These are phyloP conservation scores for Dianthus caryophyllus DNA, from an alignment of 148 eudicot genomes.

Conservation along the genomic window DNA sequence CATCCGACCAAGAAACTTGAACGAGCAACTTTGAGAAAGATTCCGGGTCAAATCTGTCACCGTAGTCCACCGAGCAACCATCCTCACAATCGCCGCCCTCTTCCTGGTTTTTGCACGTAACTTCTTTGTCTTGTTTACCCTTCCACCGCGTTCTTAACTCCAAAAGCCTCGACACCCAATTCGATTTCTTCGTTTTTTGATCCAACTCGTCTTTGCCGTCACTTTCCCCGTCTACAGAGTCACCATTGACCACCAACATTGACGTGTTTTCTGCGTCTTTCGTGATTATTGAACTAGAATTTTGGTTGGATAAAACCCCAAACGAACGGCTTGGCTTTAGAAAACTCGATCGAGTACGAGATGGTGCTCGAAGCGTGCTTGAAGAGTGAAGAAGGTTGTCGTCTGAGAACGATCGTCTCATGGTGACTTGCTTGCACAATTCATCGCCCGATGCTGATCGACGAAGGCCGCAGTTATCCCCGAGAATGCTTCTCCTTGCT, in stretches of 20 bases:
- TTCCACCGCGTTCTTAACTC: constrained; percentile 53
- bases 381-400: constrained; percentile 37
- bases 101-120: constrained; percentile 14
- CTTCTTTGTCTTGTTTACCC: constrained; percentile 32
- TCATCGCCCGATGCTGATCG: constrained; percentile 34
- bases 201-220: constrained; percentile 27
- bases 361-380: constrained; percentile 31
- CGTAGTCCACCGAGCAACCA: constrained; percentile 52
- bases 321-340: constrained; percentile 35
- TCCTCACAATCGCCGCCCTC: constrained; percentile 35
- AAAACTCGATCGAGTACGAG: constrained; percentile 31
- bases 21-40: constrained; percentile 45
- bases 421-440: constrained; percentile 26
- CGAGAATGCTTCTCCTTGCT: constrained; percentile 20
- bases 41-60: constrained; percentile 34
- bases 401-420: constrained; percentile 48
- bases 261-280: constrained; percentile 26
- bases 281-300: constrained; percentile 28
- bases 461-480: constrained; percentile 22
- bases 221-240: constrained; percentile 1
- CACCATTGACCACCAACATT: constrained; percentile 12
- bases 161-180: constrained; percentile 57
- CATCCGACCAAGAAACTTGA: constrained; percentile 55
- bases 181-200: constrained; percentile 32
- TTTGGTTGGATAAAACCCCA: constrained; percentile 42